Evolutionary conservation across 352 stramenopile species (phyloP).

Genomic region (Phytophthora crassamura): DNA sequence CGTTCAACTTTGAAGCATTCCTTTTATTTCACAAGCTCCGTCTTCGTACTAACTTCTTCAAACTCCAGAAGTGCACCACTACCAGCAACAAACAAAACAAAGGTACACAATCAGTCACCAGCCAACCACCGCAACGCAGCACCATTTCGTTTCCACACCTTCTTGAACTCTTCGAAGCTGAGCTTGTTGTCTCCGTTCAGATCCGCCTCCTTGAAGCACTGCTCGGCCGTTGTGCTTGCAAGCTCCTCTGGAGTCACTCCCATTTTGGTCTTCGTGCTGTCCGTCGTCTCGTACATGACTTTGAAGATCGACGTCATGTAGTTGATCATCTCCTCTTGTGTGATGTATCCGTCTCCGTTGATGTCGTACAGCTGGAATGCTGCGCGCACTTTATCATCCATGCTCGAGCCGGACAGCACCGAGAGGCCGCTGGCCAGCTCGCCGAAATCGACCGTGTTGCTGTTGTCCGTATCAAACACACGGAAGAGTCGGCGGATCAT

Average conservation of each 20-base stretch:
- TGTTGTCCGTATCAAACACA: slow-evolving; percentile 87
- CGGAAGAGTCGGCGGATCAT: slow-evolving; percentile 88
- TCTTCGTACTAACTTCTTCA: slow-evolving; percentile 22
- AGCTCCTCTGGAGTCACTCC: slow-evolving; percentile 79
- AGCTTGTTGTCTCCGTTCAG: slow-evolving; percentile 87
- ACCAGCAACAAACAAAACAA: slow-evolving; percentile 8
- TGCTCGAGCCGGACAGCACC: slow-evolving; percentile 83
- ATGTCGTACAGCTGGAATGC: slow-evolving; percentile 89
- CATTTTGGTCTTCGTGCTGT: slow-evolving; percentile 78
- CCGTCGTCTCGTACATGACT: slow-evolving; percentile 91
- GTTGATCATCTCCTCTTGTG: slow-evolving; percentile 86
- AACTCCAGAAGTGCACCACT: slow-evolving; percentile 54
- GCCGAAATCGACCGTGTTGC: slow-evolving; percentile 87
- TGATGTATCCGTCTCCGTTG: slow-evolving; percentile 87
- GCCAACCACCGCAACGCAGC: slow-evolving; percentile 7
- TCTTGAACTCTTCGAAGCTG: slow-evolving; percentile 91
- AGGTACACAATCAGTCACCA: slow-evolving; percentile 16
- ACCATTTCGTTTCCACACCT: slow-evolving; percentile 50
- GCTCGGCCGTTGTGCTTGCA: slow-evolving; percentile 74
- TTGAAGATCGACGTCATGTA: slow-evolving; percentile 92
- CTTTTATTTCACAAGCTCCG: slow-evolving; percentile 29
- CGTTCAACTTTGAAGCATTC: slow-evolving; percentile 25
- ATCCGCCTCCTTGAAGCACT: slow-evolving; percentile 89
- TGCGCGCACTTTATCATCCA: slow-evolving; percentile 88
- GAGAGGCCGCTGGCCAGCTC: slow-evolving; percentile 87